Evolutionary conservation across 306 rosid genomes (phyloP), one percentile per base, ranked within the genome.

Genomic region (Cicer chorassanicum): DNA sequence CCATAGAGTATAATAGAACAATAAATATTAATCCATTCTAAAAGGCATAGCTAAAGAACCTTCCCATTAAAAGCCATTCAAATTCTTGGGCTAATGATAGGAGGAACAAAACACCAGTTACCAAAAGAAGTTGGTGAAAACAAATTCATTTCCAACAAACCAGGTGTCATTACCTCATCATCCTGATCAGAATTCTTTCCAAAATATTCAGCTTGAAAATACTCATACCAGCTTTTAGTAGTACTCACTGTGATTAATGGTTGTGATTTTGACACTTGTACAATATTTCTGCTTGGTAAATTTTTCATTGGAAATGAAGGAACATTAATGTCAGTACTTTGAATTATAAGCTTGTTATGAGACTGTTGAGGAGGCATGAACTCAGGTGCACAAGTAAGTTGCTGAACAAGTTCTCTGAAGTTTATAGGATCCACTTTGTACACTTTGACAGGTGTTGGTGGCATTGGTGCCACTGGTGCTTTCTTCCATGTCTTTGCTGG

Each of bases 351-450:
- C 12, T 38, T 13, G 11, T 60, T 73, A 0, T 65, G 74, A 51
- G n/a, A 4, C 60, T 18, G 54, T 44, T 44, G 80, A 6, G 39
- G 72, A 7, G 59, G 63, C 43, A 21, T 78, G 68, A 79, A 85
- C 82, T 86, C 83, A 1, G 82, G 87, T 48, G 87, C 87, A 65
- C 92, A 85, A 7, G 97, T 93, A 60, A 93, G 96, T n/a, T 81
- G 82, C 75, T 91, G 96, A 61, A 91, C 98, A 9, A 93, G 83
- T 49, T 83, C 82, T 16, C 89, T 61, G 83, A 91, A 93, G 89
- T 93, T 87, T 9, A 87, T n/a, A 12, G 91, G 86, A 10, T 91
- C 97, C 1, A 93, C 96, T 63, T 84, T 86, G 89, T 89, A 93
- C 2, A 93, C 84, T 46, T 83, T 81, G 1, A 82, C 83, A 2